Evolutionary conservation across 2,329 filamentous ascomycete genomes (phyloP).

Genomic region (Hymenoscyphus scutula): DNA sequence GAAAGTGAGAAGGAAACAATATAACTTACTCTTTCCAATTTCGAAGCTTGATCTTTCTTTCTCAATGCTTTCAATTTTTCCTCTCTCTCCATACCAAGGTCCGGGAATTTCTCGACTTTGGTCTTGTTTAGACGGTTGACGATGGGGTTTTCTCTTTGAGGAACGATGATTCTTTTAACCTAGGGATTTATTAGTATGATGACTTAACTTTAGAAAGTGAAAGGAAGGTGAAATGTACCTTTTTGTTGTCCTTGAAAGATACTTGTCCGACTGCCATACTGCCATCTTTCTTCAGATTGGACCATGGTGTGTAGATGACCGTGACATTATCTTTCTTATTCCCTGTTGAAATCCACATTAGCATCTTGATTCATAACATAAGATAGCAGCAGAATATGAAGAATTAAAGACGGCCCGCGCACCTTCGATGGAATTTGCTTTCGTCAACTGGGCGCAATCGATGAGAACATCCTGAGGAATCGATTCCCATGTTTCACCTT

Average conservation of each 20-base stretch:
- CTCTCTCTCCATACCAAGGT: slow-evolving; percentile 79
- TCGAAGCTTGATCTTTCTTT: slow-evolving; percentile 64
- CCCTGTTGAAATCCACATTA: slow-evolving; percentile 47
- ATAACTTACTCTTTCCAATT: slow-evolving; percentile 57
- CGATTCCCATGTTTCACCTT: slow-evolving; percentile 78
- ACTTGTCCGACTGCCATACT: slow-evolving; percentile 96
- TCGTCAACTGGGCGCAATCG: slow-evolving; percentile 95
- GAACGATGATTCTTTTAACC: slow-evolving; percentile 79
- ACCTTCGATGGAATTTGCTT: slow-evolving; percentile 98
- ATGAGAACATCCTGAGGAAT: slow-evolving; percentile 72
- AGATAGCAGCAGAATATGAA: not conserved
- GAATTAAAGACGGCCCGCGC: not conserved
- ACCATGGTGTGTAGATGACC: slow-evolving; percentile 96
- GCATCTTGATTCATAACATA: slow-evolving; percentile 20
- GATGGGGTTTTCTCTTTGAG: slow-evolving; percentile 79
- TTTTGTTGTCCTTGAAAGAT: slow-evolving; percentile 84
- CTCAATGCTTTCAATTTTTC: slow-evolving; percentile 69
- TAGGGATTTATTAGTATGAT: slow-evolving; percentile 32
- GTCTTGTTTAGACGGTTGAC: slow-evolving; percentile 99
- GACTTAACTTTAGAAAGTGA: not conserved
- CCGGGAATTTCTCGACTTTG: slow-evolving; percentile 80
- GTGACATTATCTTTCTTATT: slow-evolving; percentile 99
- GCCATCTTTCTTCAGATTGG: slow-evolving; percentile 91
- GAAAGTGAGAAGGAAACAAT: slow-evolving; percentile 4
- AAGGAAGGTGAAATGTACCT: slow-evolving; percentile 42